phyloP scores from a whole-genome alignment of 345 rosid genomes.

The Leavenworthia alabamica region DNA sequence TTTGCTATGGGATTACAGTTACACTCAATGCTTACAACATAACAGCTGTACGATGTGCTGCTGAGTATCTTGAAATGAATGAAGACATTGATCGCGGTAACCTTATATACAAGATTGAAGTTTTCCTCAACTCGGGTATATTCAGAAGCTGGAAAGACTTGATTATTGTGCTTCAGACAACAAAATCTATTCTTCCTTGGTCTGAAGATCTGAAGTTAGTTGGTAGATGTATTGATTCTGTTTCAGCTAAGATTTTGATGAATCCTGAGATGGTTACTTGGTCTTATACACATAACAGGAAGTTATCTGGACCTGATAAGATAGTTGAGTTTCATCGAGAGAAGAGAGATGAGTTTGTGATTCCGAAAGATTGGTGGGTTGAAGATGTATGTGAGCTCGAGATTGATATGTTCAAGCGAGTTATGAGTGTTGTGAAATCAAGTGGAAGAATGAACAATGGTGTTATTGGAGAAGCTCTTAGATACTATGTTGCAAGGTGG shows the following conservation, averaged over 20 bases:
- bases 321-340: constrained; percentile 38
- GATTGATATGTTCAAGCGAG: constrained; percentile 63
- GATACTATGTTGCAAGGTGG: constrained; percentile 71
- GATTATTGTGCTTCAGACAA: constrained; percentile 80
- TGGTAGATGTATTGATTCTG: constrained; percentile 78
- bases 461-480: constrained; percentile 72
- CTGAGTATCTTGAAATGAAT: constrained; percentile 90
- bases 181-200: constrained; percentile 74
- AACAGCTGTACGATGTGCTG: constrained; percentile 80
- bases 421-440: constrained; percentile 56
- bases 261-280: constrained; percentile 67
- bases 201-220: constrained; percentile 83
- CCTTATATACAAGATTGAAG: constrained; percentile 72
- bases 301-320: constrained; percentile 47
- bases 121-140: constrained; percentile 76
- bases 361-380: constrained; percentile 97
- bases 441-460: constrained; percentile 70
- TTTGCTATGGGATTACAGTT: constrained; percentile 87
- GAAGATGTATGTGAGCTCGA: constrained; percentile 89
- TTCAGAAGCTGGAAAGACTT: constrained; percentile 96
- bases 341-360: constrained; percentile 38
- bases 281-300: constrained; percentile 85
- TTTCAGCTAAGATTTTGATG: constrained; percentile 70
- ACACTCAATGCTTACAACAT: constrained; percentile 83
- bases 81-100: constrained; percentile 78